Evolutionary conservation across 179 eudicot species (phyloP), one percentile per base, ranked within the genome.

Genomic region (Drosera spatulata): DNA sequence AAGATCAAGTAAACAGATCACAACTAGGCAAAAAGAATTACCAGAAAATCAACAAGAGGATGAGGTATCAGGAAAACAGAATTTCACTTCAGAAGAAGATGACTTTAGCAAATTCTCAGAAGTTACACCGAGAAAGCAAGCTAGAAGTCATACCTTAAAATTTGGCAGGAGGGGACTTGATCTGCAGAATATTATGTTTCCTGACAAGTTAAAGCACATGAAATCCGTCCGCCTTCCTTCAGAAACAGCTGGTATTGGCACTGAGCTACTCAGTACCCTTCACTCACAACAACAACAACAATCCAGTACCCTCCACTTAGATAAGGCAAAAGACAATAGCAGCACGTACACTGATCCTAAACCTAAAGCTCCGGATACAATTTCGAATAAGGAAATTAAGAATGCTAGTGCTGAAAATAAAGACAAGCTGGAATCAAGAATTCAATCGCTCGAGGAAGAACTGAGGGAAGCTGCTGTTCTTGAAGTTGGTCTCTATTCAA

Each of bases 391-490:
- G 48, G 86, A 80, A 45, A 66, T 66, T 62, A 75, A 68, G 73
- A 66, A 54, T 60, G 74, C 15, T 33, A 65, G 69, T 63, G 51
- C 69, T 51, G 85, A 79, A 22, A 62, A 63, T 42, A 79, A 45
- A 69, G 59, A 10, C 64, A 84, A 84, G 61, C 72, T 77, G 61
- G 77, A 75, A 63, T 67, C 82, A 39, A 89, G 75, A 79, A 59
- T 82, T 2, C 79, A 85, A 77, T 69, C 72, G 81, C 94, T 91
- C 22, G 88, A 91, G 63, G 91, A 82, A 60, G 97, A 91, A 69
- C 56, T 91, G 77, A 87, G 79, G 69, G 96, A 87, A 77, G 72
- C 91, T 39, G 97, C 97, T 55, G 77, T 79, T 47, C 55, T 80
- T 62, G 97, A 91, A 73, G 75, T 85, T 50, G 79, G 82, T 46